Evolutionary conservation across 148 eudicot species (phyloP), one percentile per base, ranked within the genome.

Genomic region (Fallopia convolvulus): DNA sequence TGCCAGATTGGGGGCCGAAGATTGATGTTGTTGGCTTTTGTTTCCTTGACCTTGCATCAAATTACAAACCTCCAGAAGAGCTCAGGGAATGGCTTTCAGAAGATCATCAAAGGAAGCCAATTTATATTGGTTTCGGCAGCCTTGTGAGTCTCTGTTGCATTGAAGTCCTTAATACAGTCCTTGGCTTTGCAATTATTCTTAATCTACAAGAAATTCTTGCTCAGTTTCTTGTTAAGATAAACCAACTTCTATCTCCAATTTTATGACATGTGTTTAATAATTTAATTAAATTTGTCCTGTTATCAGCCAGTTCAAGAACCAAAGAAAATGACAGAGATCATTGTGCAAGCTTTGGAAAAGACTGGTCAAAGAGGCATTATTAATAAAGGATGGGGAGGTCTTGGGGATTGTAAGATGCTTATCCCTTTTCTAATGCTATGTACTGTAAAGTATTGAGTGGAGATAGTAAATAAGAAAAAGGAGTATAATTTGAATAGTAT

Each of bases 351-450:
- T 70, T 81, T 94, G 61, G 89, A 89, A 82, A 66, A 26, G 39
- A 94, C 97, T 66, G 89, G 86, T 63, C 95, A 89, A 77, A 88
- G 98, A 82, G 98, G 98, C 55, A 90, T 94, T 81, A 92, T 94
- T 47, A 92, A 90, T 76, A 92, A 89, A 85, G 98, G 98, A 80
- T 94, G 98, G 98, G 98, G 98, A 72, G 97, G 92, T 80, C 95
- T 94, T 76, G 98, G 98, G 30, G 81, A 84, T 58, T 88, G 98
- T 94, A 89, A 92, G 97, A 77, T 76, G 77, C 49, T 66, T 81
- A 10, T 73, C 33, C 75, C 21, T 68, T 15, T 39, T 68, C 46
- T 17, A 36, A 14, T 15, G 4, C 10, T 36, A 36, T 36, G 44
- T 42, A 39, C 72, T 68, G 26, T 30, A 58, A 2, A 58, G 32